phyloP scores from a whole-genome alignment of 331 rosid genomes.

The Ulmus americana region DNA sequence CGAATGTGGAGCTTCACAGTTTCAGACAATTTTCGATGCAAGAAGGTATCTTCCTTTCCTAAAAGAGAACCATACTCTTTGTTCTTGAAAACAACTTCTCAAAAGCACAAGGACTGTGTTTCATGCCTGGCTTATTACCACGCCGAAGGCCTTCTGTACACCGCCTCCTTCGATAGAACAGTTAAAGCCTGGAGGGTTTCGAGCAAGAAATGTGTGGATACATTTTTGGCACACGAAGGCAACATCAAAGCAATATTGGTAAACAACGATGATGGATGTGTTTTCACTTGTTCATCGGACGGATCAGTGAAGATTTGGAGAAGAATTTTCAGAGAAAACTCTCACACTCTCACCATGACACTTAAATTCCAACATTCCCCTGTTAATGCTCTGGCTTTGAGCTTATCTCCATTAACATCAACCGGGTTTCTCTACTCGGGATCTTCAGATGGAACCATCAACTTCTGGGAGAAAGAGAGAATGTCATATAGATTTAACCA shows the following conservation, averaged over 20 bases:
- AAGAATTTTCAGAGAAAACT: slow-evolving; percentile 62
- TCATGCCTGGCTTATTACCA: slow-evolving; percentile 77
- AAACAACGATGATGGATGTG: slow-evolving; percentile 75
- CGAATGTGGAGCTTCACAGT: slow-evolving; percentile 57
- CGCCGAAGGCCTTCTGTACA: slow-evolving; percentile 60
- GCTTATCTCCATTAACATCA: slow-evolving; percentile 25
- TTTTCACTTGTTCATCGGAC: slow-evolving; percentile 78
- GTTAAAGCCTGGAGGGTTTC: slow-evolving; percentile 67
- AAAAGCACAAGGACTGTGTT: slow-evolving; percentile 39
- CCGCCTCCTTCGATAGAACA: slow-evolving; percentile 63
- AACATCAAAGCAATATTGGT: slow-evolving; percentile 47
- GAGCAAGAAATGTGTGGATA: slow-evolving; percentile 48
- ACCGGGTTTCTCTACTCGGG: slow-evolving; percentile 62
- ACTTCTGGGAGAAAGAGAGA: slow-evolving; percentile 79
- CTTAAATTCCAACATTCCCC: slow-evolving; percentile 66
- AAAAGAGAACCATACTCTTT: slow-evolving; percentile 22
- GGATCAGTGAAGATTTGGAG: slow-evolving; percentile 82
- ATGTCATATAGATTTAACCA: slow-evolving; percentile 62
- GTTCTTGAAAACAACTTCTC: slow-evolving; percentile 28
- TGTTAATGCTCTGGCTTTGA: slow-evolving; percentile 50
- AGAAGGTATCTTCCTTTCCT: slow-evolving; percentile 51
- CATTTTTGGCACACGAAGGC: slow-evolving; percentile 67
- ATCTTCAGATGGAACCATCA: slow-evolving; percentile 63
- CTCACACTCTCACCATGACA: slow-evolving; percentile 74
- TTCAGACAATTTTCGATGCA: slow-evolving; percentile 44